Percentiles rank a stretch among this genome's conserved stretches.
Evolutionary conservation across 2,329 filamentous ascomycete genomes (phyloP).

Genomic region (Neofusicoccum sp.): DNA sequence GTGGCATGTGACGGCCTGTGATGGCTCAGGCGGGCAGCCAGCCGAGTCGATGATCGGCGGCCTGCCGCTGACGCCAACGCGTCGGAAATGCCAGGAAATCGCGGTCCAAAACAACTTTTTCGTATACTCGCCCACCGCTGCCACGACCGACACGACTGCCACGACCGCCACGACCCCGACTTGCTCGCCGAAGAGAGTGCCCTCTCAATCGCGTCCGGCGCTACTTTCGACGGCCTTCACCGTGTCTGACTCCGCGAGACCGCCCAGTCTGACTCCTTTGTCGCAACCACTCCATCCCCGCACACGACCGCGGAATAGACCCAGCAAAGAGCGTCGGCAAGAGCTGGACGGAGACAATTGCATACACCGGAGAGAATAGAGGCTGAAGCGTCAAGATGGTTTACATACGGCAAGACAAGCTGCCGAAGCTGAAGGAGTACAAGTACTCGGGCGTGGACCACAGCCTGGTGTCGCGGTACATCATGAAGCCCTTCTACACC

Average conservation of each 20-base stretch:
- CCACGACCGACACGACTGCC: constrained; percentile 12
- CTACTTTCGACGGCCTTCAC: not conserved
- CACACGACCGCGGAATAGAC: not conserved
- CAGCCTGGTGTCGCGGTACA: constrained; percentile 85
- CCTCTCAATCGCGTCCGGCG: not conserved
- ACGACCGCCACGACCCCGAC: constrained; percentile 1
- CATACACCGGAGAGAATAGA: not conserved
- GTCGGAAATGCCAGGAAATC: constrained; percentile 20
- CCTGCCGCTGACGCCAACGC: constrained; percentile 16
- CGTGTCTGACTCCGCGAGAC: not conserved
- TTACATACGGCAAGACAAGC: constrained; percentile 89
- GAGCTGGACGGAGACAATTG: not conserved
- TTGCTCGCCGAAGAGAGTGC: not conserved
- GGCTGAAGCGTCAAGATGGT: constrained; percentile 64
- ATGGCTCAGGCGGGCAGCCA: not conserved
- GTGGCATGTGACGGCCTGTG: constrained; percentile 7
- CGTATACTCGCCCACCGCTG: not conserved
- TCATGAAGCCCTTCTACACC: constrained; percentile 97
- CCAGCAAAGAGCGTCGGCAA: not conserved
- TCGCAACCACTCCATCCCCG: not conserved
- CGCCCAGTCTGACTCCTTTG: not conserved
- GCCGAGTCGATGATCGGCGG: not conserved
- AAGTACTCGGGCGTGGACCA: constrained; percentile 93
- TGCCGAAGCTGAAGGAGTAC: constrained; percentile 88
- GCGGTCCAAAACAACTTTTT: constrained; percentile 16